Percentiles rank a stretch among this genome's conserved stretches.
phyloP scores from a whole-genome alignment of 2,329 filamentous ascomycete species.

The Colletotrichum sp. region DNA sequence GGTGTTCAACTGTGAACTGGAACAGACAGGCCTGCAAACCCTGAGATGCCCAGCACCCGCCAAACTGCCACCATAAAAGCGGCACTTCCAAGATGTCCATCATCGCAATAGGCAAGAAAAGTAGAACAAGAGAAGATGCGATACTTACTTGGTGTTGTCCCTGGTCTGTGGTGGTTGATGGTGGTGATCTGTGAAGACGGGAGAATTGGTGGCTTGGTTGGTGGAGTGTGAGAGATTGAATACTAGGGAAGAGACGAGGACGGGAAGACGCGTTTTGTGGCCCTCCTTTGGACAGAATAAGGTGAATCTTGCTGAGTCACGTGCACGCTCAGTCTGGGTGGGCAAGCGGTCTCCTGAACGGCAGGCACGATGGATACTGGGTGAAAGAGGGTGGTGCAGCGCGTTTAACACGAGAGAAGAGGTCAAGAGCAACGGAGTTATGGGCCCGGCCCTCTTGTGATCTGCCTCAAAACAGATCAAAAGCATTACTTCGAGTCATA shows the following conservation, averaged over 20 bases:
- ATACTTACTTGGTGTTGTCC: not conserved
- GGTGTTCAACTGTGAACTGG: not conserved
- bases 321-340: not conserved
- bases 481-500: not conserved
- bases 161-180: not conserved
- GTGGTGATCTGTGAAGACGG: not conserved
- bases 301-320: not conserved
- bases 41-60: not conserved
- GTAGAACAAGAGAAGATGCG: not conserved
- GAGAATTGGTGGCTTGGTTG: not conserved
- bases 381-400: fast-evolving
- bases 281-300: not conserved
- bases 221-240: not conserved
- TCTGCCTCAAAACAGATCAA: not conserved
- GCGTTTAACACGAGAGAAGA: not conserved
- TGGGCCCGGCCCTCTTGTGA: not conserved
- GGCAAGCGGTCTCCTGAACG: not conserved
- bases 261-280: not conserved
- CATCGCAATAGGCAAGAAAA: not conserved
- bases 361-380: not conserved
- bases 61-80: not conserved
- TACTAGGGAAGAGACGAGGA: not conserved
- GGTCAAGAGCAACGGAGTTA: not conserved
- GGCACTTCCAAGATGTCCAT: not conserved
- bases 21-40: not conserved